Base-by-base conservation (phyloP, 306 rosid species). In the Biancaea sappan region DNA sequence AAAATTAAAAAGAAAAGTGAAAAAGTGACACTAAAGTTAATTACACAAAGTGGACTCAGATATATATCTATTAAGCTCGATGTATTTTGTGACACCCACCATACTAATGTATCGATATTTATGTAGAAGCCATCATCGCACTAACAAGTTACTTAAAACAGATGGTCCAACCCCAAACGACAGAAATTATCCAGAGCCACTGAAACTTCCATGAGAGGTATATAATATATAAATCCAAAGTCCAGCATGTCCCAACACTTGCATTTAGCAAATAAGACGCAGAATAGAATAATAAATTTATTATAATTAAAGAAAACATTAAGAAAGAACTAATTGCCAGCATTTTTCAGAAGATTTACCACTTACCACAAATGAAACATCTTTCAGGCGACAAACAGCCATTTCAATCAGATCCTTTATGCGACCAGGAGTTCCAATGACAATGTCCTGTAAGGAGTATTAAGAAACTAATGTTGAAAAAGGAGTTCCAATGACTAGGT, bases 341-440 rank as follows among this genome's bases (percentile, higher is more conserved):
- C 67, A 65, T 57, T 78, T 44, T 44, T 53, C 57, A 28, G 51
- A 64, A 9, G 61, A 54, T 28, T 51, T 29, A 70, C 51, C 18
- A 74, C 95, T 80, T 91, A 94, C 98, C 86, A 85, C 94, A 88
- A 86, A 94, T 26, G 95, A 88, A 58, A 88, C 96, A 22, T 94
- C 96, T 47, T 86, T 76, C 19, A 94, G 96, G 82, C 73, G 8
- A 68, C 86, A 88, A 47, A 91, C 66, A 66, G 91, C 97, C 94
- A 91, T 94, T 75, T 94, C 93, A 52, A 94, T 83, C 79, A 94
- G 85, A 86, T 94, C 97, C 85, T 86, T 89, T 52, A 94, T 87
- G 65, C 99, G 97, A 62, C 99, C 99, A 61, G 99, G 99, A 38
- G 99, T 92, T 83, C 96, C 97, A 66, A 94, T 92, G 68, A 94